Evolutionary conservation across 2,329 filamentous ascomycete genomes (phyloP), one percentile per base, ranked within the genome.

Genomic region (Meredithiella fracta): DNA sequence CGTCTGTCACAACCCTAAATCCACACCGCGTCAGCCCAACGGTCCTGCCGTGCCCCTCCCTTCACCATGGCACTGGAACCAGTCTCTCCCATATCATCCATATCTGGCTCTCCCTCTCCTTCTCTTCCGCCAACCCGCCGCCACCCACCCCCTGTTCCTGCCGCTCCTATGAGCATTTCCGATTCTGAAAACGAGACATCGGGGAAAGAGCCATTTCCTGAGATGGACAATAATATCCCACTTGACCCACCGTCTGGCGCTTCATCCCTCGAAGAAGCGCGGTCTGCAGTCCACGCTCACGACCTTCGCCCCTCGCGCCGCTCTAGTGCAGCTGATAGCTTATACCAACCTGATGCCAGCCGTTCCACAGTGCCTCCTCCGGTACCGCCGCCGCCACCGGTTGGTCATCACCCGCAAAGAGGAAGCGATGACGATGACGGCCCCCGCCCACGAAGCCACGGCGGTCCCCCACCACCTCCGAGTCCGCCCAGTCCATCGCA

Each of bases 261-360:
- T 51, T 59, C 57, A 9, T 54, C 55, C 17, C 26, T 59, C 22
- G 57, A 59, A 25, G 57, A 59, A n/a, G 57, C 57, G 22, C 57
- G 57, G 3, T 59, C 57, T 4, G 37, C 51, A 4, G 54, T 59
- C 3, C 50, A 53, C 17, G 37, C 51, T 4, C 50, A 53, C 15
- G 47, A 54, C n/a, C 25, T 54, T 11, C 47, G 52, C 3, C 54
- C 56, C 15, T 55, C 56, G 17, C 54, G 50, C 38, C 54, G 50
- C 11, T 31, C 42, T 11, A 58, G 56, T 23, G 47, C 20, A 26
- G 52, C 37, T 22, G 56, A 42, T 4, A 58, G 52, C 37, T 23
- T 52, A 4, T 47, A 51, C 22, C 51, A 53, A 3, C 49, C 49
- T 7, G 44, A 20, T 25, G 42, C 29, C 37, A 3, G 8, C 23